Evolutionary conservation across 2,329 filamentous ascomycete genomes (phyloP).

Genomic region (Verticillium alfalfae): DNA sequence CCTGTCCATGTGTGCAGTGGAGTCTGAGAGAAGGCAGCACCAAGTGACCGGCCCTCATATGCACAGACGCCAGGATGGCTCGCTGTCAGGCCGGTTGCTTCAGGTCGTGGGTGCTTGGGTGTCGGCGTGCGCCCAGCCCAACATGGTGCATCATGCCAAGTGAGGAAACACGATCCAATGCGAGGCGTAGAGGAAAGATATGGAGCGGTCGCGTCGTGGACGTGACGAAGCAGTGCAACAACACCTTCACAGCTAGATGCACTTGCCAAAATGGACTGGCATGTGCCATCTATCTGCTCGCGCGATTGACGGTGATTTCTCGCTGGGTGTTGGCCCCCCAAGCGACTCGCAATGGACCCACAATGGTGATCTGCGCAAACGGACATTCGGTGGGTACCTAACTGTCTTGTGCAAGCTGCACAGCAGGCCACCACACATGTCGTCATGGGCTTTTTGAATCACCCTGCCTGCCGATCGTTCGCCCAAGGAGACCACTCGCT

Average conservation of each 20-base stretch:
- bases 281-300: not conserved
- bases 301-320: not conserved
- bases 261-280: not conserved
- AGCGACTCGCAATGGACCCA: not conserved
- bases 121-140: too few species aligned
- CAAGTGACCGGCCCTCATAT: not conserved
- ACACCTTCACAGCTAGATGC: too few species aligned
- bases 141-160: too few species aligned
- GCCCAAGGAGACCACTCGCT: too few species aligned
- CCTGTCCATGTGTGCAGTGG: not conserved
- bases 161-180: too few species aligned
- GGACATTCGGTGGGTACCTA: not conserved
- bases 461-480: too few species aligned
- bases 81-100: not conserved
- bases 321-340: not conserved
- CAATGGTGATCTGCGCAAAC: not conserved
- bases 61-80: not conserved
- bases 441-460: too few species aligned
- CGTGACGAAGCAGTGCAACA: not conserved
- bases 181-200: too few species aligned
- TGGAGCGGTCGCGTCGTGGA: too few species aligned
- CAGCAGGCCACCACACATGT: too few species aligned
- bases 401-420: too few species aligned
- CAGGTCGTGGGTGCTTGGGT: not conserved
- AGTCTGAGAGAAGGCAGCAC: not conserved